These are phyloP conservation scores for Kazachstania taianensis DNA, from an alignment of 805 yeast species.

Conservation along the genomic window DNA sequence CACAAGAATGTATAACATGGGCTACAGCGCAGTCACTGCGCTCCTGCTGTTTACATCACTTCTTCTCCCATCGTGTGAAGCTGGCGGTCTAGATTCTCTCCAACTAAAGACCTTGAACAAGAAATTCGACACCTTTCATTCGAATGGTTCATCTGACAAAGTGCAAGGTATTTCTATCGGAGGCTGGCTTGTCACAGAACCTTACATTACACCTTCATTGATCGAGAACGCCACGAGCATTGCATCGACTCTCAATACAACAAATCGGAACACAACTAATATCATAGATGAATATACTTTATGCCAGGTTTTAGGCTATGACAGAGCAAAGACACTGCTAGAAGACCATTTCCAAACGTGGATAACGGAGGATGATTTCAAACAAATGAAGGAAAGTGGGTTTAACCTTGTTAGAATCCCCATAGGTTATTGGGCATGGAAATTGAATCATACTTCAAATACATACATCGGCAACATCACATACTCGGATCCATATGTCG, in stretches of 20 bases:
- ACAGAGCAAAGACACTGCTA: slow-evolving; percentile 34
- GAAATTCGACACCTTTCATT: slow-evolving; percentile 6
- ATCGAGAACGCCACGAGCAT: slow-evolving; percentile 26
- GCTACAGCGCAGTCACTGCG: too few relatives aligned
- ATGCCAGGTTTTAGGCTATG: slow-evolving; percentile 40
- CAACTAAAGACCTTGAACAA: slow-evolving; percentile 2
- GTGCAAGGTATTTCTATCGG: slow-evolving; percentile 46
- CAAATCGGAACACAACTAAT: slow-evolving; percentile 14
- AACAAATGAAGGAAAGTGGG: slow-evolving; percentile 40
- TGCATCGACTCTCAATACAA: slow-evolving; percentile 12
- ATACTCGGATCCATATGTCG: slow-evolving; percentile 50
- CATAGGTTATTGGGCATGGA: slow-evolving; percentile 75
- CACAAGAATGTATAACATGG: too few relatives aligned
- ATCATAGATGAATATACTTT: slow-evolving; percentile 52
- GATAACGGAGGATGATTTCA: slow-evolving; percentile 50
- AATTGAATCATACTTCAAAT: slow-evolving; percentile 20
- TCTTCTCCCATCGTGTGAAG: too few relatives aligned
- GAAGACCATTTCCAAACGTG: slow-evolving; percentile 47
- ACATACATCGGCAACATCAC: slow-evolving; percentile 12
- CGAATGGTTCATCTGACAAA: not conserved
- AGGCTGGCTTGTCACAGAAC: slow-evolving; percentile 66
- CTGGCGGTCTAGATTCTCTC: not conserved
- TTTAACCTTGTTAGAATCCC: slow-evolving; percentile 69
- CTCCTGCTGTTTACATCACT: too few relatives aligned
- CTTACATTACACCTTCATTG: slow-evolving; percentile 58